These are phyloP conservation scores for Aspergillus quadrilineatus DNA, from an alignment of 2,329 filamentous ascomycete species.

Conservation along the genomic window DNA sequence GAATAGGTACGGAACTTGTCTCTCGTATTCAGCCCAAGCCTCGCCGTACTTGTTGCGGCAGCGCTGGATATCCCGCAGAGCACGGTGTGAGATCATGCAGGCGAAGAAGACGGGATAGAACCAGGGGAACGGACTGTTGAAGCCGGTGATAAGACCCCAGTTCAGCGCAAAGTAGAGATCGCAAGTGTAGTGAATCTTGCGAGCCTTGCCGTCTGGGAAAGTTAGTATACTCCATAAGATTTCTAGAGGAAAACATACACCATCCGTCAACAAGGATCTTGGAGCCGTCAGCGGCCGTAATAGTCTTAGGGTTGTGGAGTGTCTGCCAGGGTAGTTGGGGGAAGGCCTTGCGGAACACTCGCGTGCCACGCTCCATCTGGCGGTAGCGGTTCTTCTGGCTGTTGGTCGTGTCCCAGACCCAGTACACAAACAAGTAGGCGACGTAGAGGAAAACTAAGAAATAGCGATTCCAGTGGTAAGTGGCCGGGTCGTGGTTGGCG, in stretches of 20 bases:
- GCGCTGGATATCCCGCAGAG: slow-evolving; percentile 70
- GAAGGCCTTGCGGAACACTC: slow-evolving; percentile 72
- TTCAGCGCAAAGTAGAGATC: slow-evolving; percentile 74
- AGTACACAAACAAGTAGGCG: slow-evolving; percentile 80
- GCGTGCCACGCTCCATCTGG: slow-evolving; percentile 70
- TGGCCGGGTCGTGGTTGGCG: slow-evolving; percentile 74
- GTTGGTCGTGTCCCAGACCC: slow-evolving; percentile 89
- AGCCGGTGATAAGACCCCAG: slow-evolving; percentile 81
- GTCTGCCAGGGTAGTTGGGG: slow-evolving; percentile 88
- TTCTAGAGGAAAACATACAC: slow-evolving; percentile 53
- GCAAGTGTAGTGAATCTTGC: slow-evolving; percentile 79
- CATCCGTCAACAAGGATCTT: slow-evolving; percentile 81
- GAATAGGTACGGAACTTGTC: slow-evolving; percentile 77
- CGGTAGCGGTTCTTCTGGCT: slow-evolving; percentile 93
- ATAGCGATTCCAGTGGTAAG: slow-evolving; percentile 73
- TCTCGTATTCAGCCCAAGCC: slow-evolving; percentile 78
- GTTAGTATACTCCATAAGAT: slow-evolving; percentile 20
- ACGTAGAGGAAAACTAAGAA: slow-evolving; percentile 64
- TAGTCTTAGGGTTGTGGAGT: slow-evolving; percentile 75
- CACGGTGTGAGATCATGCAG: slow-evolving; percentile 76
- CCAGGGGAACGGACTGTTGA: slow-evolving; percentile 80
- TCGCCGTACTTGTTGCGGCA: slow-evolving; percentile 79
- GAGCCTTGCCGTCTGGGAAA: slow-evolving; percentile 62
- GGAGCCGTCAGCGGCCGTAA: slow-evolving; percentile 70
- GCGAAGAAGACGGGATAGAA: slow-evolving; percentile 83